Base-by-base conservation (phyloP, 495 filamentous ascomycete species). In the Aspergillus haitiensis region DNA sequence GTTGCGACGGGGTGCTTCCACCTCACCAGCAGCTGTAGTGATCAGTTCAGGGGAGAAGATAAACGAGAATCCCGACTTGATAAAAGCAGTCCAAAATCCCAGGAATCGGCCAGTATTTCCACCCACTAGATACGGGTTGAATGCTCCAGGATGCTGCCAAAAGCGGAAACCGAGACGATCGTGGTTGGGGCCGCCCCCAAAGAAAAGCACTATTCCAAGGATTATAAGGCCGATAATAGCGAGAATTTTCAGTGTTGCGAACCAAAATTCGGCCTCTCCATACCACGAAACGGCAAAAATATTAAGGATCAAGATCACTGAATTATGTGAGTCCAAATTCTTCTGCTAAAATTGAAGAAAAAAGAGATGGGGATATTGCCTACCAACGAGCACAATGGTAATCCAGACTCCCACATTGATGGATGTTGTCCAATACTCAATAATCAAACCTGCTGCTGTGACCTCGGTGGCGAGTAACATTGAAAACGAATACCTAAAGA, bases 11-110 rank as follows among this genome's bases (percentile, higher is more conserved):
- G 92, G 92, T 61, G 90, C 88, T 18, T 80, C 81, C 32, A 89
- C 85, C 73, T 96, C 91, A 62, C 90, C 90, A 27, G 88, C 91
- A 3, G 92, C 88, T 13, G 93, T 84, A 63, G 84, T 87, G 55
- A 90, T 84, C 61, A 89, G 76, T 68, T 93, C 89, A 1, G 88
- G 89, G 2, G 86, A 86, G 72, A 85, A 82, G 15, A 83, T 74
- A 58, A 82, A 87, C 0, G 77, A 72, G 64, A 78, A 80, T 10
- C 71, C 76, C 11, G 74, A 73, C 45, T 75, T 76, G 60, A 79
- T 72, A 40, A 81, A 54, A 6, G 72, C 72, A 5, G 74, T 75
- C 67, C 74, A 76, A 39, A 79, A 72, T 7, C 67, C 75, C 7
- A 80, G 64, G 44, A 78, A 76, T 1, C 72, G 68, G n/a, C 77